These are phyloP conservation scores for Xylariales sp. DNA, from an alignment of 2,329 filamentous ascomycete species.

Conservation along the genomic window DNA sequence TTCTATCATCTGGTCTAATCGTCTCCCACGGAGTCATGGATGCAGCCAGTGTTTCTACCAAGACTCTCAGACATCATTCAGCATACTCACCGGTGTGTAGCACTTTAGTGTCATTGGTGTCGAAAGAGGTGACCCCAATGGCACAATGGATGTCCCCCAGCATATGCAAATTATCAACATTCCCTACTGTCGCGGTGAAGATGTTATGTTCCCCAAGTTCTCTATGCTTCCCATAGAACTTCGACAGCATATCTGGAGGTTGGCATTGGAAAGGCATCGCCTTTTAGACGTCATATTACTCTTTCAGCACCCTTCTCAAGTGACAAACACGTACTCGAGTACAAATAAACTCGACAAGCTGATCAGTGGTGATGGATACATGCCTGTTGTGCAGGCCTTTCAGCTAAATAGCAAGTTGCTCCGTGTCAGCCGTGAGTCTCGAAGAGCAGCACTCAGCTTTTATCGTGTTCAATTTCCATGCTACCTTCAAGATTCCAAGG, in stretches of 20 bases:
- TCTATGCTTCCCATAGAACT: not conserved
- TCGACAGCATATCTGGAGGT: not conserved
- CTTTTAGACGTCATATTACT: not conserved
- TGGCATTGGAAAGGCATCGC: not conserved
- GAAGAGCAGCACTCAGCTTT: constrained; percentile 6
- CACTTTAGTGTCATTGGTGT: too few relatives aligned
- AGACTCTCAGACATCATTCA: too few relatives aligned
- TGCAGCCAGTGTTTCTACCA: too few relatives aligned
- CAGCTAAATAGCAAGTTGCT: constrained; percentile 10
- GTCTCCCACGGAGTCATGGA: too few relatives aligned
- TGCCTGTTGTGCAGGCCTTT: not conserved
- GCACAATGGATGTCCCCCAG: not conserved
- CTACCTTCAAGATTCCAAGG: not conserved
- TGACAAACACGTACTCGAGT: not conserved
- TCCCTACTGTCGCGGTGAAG: not conserved
- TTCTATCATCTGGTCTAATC: too few relatives aligned
- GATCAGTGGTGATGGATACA: not conserved
- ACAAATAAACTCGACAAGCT: not conserved
- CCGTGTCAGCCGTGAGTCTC: constrained; percentile 10
- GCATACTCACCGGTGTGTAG: too few relatives aligned
- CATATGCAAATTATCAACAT: constrained; percentile 1
- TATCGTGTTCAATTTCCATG: constrained; percentile 11
- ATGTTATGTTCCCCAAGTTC: not conserved
- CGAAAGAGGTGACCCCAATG: too few relatives aligned
- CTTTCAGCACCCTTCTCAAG: not conserved